Conservation (phyloP, 2,329 filamentous ascomycete genomes). For the Penicillium sp. region DNA sequence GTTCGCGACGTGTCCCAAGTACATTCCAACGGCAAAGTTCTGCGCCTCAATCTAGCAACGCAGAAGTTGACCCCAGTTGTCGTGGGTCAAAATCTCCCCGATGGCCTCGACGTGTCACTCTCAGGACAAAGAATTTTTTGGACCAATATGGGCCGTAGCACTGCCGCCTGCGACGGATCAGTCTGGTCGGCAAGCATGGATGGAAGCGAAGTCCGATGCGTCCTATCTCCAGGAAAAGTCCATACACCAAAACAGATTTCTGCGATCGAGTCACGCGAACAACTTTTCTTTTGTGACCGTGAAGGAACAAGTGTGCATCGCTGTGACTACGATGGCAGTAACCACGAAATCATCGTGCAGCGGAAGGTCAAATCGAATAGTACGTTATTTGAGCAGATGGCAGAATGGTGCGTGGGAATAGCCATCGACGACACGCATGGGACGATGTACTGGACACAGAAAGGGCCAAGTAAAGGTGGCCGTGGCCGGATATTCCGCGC, state of each 20-base stretch:
- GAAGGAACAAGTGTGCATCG: slow-evolving; percentile 40
- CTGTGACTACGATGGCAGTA: slow-evolving; percentile 32
- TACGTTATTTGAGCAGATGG: slow-evolving; percentile 27
- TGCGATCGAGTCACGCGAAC: slow-evolving; percentile 22
- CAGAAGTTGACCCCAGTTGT: slow-evolving; percentile 13
- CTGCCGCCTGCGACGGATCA: slow-evolving; percentile 38
- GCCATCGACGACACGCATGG: slow-evolving; percentile 41
- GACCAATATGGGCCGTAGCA: slow-evolving; percentile 47
- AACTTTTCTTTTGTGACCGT: slow-evolving; percentile 43
- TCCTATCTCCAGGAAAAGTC: slow-evolving; percentile 43
- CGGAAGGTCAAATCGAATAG: slow-evolving; percentile 15
- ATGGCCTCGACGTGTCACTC: slow-evolving; percentile 42
- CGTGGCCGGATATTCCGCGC: slow-evolving; percentile 52
- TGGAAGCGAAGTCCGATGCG: slow-evolving; percentile 41
- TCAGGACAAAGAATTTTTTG: slow-evolving; percentile 42
- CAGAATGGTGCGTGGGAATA: slow-evolving; percentile 53
- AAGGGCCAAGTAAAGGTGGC: slow-evolving; percentile 49
- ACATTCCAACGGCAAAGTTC: slow-evolving; percentile 14
- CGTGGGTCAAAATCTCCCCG: slow-evolving; percentile 32
- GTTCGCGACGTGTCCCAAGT: slow-evolving; percentile 12
- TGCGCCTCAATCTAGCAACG: slow-evolving; percentile 14
- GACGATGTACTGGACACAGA: slow-evolving; percentile 57
- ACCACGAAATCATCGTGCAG: slow-evolving; percentile 38
- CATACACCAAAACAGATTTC: slow-evolving; percentile 48
- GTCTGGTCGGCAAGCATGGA: slow-evolving; percentile 47